Evolutionary conservation across 2,329 filamentous ascomycete genomes (phyloP), one percentile per base, ranked within the genome.

Genomic region (Arthrobotrys megalospora): DNA sequence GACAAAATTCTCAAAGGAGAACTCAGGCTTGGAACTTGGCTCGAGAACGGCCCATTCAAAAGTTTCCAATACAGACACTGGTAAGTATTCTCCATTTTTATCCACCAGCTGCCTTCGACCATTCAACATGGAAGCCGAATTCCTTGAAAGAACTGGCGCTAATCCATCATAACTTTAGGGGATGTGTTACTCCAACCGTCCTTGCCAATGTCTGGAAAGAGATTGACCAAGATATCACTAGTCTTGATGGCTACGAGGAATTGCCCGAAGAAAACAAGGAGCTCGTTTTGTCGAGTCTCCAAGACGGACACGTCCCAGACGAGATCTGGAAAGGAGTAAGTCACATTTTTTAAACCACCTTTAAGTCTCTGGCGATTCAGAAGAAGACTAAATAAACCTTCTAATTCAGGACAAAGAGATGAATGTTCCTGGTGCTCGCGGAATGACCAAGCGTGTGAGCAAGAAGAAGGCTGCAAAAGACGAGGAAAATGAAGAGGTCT

Each of bases 1-100:
- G 36, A 34, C 14, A 76, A 72, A 47, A 80, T 80, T 62, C 16
- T n/a, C 21, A 80, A 80, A 65, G 79, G 73, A 16, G 76, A 79
- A 28, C 53, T 80, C 12, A 62, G 79, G 28, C 65, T 76, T 32
- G 79, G 79, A n/a, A 79, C 79, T 11, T 80, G 69, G 76, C 38
- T 80, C 12, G 76, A 79, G 24, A 67, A 50, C 4, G 36, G 36
- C 52, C n/a, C 41, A 3, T 62, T 71, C 32, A 58, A 41, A 12
- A 71, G 65, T 24, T 79, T 58, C 8, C 63, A 79, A 16, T 80
- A 68, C 55, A 72, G 68, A n/a, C 76, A 79, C 41, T 79, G 76
- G 79, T 80, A 71, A 63, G 79, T 77, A 58, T 41, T 50, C 10
- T 55, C 2, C 21, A 43, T 28, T n/a, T 47, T 34, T 32, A 3